phyloP scores from a whole-genome alignment of 1,284 basidiomycete species.

The Trichosporon sp. region DNA sequence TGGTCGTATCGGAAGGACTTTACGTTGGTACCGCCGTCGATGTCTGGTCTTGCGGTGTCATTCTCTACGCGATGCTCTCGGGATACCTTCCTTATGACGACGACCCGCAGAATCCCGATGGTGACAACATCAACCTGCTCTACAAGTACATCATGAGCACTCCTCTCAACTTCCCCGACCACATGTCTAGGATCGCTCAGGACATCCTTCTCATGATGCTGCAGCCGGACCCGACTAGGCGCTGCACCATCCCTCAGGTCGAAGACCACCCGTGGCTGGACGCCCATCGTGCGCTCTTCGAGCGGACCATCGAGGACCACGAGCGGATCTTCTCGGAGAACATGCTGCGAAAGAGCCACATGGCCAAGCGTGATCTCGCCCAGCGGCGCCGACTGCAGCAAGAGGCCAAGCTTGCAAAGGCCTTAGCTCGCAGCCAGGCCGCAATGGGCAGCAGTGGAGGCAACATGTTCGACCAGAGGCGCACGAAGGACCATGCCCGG shows the following conservation, averaged over 20 bases:
- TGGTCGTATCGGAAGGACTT: constrained; percentile 97
- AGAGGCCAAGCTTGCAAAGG: constrained; percentile 43
- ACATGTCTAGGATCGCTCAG: constrained; percentile 77
- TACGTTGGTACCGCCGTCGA: constrained; percentile 99
- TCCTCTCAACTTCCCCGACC: constrained; percentile 89
- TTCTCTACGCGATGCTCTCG: constrained; percentile 98
- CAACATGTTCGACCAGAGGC: constrained; percentile 40
- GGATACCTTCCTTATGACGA: constrained; percentile 99
- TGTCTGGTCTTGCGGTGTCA: constrained; percentile 99
- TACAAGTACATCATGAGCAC: constrained; percentile 99
- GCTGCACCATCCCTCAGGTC: constrained; percentile 72
- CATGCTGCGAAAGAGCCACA: constrained; percentile 77
- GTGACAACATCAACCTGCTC: constrained; percentile 98
- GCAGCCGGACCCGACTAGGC: constrained; percentile 74
- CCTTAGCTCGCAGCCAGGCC: constrained; percentile 45
- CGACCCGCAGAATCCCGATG: constrained; percentile 97
- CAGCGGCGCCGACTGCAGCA: constrained; percentile 48
- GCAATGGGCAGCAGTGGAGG: constrained; percentile 33
- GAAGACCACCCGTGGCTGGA: constrained; percentile 84
- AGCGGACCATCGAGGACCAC: constrained; percentile 72
- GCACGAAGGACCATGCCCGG: constrained; percentile 38
- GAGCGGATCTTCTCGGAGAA: constrained; percentile 79
- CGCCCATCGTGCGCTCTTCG: constrained; percentile 68
- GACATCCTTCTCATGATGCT: constrained; percentile 80
- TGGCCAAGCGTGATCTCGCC: constrained; percentile 66